Base-by-base conservation (phyloP, 345 rosid genomes). In the Lepidium africanum region DNA sequence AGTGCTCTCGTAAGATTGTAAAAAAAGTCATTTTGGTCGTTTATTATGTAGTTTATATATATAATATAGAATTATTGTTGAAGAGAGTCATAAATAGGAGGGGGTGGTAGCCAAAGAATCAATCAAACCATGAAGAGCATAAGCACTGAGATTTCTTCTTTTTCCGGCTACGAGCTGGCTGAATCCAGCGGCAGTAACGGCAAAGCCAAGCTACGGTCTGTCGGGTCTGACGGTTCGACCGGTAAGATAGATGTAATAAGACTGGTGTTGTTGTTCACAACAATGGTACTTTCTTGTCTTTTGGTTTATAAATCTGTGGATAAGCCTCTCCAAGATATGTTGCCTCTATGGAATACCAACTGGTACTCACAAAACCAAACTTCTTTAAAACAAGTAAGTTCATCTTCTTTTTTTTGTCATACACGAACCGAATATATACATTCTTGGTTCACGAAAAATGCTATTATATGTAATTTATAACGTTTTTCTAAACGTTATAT, bases 311-410 rank as follows among this genome's bases (percentile, higher is more conserved):
- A 39, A 39, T 65, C 60, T 65, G 40, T 51, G 3, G 58, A 63
- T 39, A 52, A 65, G 11, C 70, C 70, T 65, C 39, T 63, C 7
- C 68, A 65, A 51, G 59, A n/a, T 38, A 40, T 65, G 27, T 65
- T 65, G 30, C 70, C 70, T 50, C 50, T 10, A 40, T 40, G 38
- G 49, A 52, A 27, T 23, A 48, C 46, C 1, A 65, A 40, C 15
- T 40, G 36, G 59, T 65, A 50, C 30, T 10, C 70, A 10, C 59
- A 51, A 65, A 65, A 65, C 49, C 59, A 38, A 25, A 65, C 70
- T 51, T 65, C 59, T 7, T 10, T 5, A 38, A 39, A 15, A 11
- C 48, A 16, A 39, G 70, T 65, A 51, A 49, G 23, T 64, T 37
- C 5, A 47, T 38, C 25, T 13, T 8, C 5, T 40, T 40, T 40